Evolutionary conservation across 1,139 yeast genomes (phyloP), one percentile per base, ranked within the genome.

Genomic region (Dujonia santamariae): DNA sequence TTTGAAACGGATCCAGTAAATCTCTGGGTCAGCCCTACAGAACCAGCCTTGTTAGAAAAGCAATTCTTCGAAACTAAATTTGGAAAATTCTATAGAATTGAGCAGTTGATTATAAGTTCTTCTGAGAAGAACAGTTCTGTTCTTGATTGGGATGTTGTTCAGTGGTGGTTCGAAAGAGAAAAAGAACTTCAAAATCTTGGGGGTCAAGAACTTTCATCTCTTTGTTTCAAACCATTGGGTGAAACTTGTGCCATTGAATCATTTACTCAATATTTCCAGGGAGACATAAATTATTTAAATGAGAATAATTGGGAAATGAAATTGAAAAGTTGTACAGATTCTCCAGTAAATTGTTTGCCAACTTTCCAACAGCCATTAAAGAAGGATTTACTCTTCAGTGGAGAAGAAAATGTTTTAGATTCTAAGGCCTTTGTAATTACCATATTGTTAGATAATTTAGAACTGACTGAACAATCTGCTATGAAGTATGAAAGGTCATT

Each of bases 131-230:
- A 80, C 3, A 35, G 76, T 76, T 39, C 84, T 63, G 35, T 90
- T 28, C 63, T 76, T 26, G 64, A 64, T 33, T 86, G 85, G 71
- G 80, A 78, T 1, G 77, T 78, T 2, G 55, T 90, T 19, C 51
- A 78, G 43, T 92, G 97, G 97, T 88, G 97, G 96, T 83, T 85
- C 51, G 77, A 71, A 17, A 78, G 79, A 23, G 97, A 92, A 53
- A 42, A 53, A 4, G 72, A 80, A 41, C 70, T 90, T 1, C 51
- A 50, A 26, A 32, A 42, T 3, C 44, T 73, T 17, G 40, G 41
- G 4, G 55, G 50, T 4, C 44, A 51, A 11, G 53, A 47, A 12
- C 44, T 45, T 17, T 42, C 45, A 6, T 47, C 56, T 15, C 49
- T 69, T 4, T 92, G 98, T 51, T 80, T 86, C 56, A 84, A 83